Percentiles rank a stretch among this genome's conserved stretches.
These are phyloP conservation scores for Avena eriantha DNA, from an alignment of 176 grass and related monocot species.

Conservation along the genomic window DNA sequence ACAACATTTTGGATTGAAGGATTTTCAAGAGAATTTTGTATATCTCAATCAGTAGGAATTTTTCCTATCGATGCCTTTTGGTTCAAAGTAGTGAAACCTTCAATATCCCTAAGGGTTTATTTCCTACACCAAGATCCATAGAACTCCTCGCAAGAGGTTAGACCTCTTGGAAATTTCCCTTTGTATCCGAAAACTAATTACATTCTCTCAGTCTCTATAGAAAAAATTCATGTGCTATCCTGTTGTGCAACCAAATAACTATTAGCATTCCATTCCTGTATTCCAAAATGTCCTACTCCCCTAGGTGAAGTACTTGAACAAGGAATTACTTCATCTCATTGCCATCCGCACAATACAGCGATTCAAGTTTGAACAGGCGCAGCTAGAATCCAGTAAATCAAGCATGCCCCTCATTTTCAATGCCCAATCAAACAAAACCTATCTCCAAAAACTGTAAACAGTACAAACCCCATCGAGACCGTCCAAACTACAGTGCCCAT, in stretches of 20 bases:
- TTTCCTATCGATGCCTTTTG: not conserved
- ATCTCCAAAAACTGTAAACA: slow-evolving; percentile 22
- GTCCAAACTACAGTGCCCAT: slow-evolving; percentile 2
- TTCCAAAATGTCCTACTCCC: not conserved
- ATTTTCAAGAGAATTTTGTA: not conserved
- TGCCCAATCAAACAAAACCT: slow-evolving; percentile 12
- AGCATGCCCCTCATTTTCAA: slow-evolving; percentile 1
- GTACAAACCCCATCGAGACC: not conserved
- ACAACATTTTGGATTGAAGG: not conserved
- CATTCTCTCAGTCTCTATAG: not conserved
- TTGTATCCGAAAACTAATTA: not conserved
- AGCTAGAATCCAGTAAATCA: not conserved
- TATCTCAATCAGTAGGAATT: not conserved
- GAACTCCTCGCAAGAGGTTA: not conserved
- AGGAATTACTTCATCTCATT: slow-evolving; percentile 1
- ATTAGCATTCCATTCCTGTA: not conserved
- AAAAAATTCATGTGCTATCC: not conserved
- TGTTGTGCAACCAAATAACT: slow-evolving; percentile 9
- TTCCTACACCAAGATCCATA: not conserved
- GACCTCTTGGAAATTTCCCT: not conserved
- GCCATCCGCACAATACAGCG: not conserved
- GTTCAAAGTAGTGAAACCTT: slow-evolving; percentile 2
- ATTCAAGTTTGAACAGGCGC: slow-evolving; percentile 26
- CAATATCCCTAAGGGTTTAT: not conserved
- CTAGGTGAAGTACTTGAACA: not conserved